phyloP scores from a whole-genome alignment of 148 eudicot genomes.

The Fagopyrum homotropicum region DNA sequence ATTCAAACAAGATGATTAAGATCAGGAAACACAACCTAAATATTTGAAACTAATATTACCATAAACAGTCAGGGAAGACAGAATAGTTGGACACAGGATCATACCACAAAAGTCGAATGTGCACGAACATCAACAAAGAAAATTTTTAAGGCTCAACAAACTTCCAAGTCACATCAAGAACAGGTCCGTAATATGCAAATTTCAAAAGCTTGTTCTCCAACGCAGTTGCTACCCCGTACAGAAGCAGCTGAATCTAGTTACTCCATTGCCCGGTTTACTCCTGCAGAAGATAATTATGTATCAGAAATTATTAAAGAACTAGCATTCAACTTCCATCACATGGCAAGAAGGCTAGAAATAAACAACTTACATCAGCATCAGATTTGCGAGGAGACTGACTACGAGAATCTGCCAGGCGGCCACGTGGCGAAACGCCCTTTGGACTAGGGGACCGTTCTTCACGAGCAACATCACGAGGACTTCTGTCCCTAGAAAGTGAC shows the following conservation, averaged over 20 bases:
- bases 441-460: conserved; percentile 51
- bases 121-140: conserved; percentile 4
- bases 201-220: conserved; percentile 1
- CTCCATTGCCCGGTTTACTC: neutral
- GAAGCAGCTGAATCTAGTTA: neutral
- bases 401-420: conserved; percentile 52
- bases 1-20: neutral
- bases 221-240: neutral
- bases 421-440: conserved; percentile 30
- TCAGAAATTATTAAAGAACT: neutral
- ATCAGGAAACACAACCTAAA: neutral
- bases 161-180: conserved; percentile 10
- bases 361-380: conserved; percentile 72
- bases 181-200: conserved; percentile 5
- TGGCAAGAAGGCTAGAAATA: neutral
- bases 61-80: neutral
- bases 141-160: conserved; percentile 5
- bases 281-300: conserved; percentile 5
- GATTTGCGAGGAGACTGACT: conserved; percentile 79
- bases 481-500: conserved; percentile 41
- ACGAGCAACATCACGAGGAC: conserved; percentile 37
- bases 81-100: conserved; percentile 7
- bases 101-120: conserved; percentile 3
- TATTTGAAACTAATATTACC: neutral
- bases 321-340: neutral